These are phyloP conservation scores for Meira miltonrushii DNA, from an alignment of 1,284 basidiomycete genomes.

Conservation along the genomic window DNA sequence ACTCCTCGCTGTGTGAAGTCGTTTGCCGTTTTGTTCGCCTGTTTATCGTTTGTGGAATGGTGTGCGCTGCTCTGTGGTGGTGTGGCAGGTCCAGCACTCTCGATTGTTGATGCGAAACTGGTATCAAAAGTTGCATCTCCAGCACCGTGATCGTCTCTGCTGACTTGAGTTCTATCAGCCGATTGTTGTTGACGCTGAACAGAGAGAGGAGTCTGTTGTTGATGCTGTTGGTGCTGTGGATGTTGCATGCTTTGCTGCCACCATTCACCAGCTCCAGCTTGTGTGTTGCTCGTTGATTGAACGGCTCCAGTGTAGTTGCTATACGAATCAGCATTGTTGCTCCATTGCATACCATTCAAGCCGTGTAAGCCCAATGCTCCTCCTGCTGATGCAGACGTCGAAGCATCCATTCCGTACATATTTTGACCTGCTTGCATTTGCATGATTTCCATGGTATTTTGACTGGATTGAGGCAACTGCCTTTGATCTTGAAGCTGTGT, in stretches of 20 bases:
- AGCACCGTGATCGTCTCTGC: neutral
- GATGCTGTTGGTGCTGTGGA: constrained; percentile 4
- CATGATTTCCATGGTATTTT: neutral
- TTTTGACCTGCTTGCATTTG: neutral
- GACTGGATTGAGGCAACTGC: neutral
- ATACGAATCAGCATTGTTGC: neutral
- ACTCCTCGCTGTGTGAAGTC: no score
- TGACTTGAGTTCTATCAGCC: neutral
- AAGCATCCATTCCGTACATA: no score
- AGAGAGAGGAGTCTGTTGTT: neutral
- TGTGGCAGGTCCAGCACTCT: constrained; percentile 12
- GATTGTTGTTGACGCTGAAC: constrained; percentile 2
- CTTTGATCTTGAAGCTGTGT: neutral
- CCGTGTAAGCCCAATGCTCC: constrained; percentile 9
- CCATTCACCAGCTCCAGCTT: neutral
- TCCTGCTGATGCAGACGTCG: neutral
- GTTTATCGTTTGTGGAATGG: neutral
- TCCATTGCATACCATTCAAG: neutral
- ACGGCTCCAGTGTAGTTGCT: neutral
- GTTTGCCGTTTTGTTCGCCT: no score
- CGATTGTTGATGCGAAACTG: constrained; percentile 10
- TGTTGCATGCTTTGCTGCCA: constrained; percentile 8
- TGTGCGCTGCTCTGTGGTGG: neutral
- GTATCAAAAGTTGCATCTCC: constrained; percentile 11
- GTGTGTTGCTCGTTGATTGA: neutral